These are phyloP conservation scores for Curvularia eragrostidis DNA, from an alignment of 2,329 filamentous ascomycete species.

Conservation along the genomic window DNA sequence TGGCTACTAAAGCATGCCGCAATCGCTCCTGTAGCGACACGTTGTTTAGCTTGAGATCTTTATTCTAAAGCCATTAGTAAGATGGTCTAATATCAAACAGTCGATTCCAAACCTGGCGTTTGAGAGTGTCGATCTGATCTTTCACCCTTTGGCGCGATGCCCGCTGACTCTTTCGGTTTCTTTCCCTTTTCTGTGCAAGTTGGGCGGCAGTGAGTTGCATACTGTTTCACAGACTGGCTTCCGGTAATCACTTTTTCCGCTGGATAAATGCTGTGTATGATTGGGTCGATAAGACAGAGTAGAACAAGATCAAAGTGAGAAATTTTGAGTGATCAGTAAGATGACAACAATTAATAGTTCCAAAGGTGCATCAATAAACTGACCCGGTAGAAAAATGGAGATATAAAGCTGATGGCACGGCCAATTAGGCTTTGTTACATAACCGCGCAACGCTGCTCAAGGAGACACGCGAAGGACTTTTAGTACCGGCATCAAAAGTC, in stretches of 20 bases:
- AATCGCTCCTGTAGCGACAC: constrained; percentile 8
- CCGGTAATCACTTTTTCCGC: constrained; percentile 1
- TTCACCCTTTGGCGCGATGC: constrained; percentile 12
- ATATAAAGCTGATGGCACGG: neutral
- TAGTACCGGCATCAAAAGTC: neutral
- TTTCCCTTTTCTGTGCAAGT: constrained; percentile 12
- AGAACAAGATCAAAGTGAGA: neutral
- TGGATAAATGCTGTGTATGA: neutral
- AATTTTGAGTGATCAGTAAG: neutral
- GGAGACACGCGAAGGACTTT: neutral
- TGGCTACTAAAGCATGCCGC: constrained; percentile 9
- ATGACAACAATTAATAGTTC: neutral
- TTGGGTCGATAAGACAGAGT: constrained; percentile 4
- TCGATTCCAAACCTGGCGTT: constrained; percentile 13
- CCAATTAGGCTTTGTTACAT: neutral
- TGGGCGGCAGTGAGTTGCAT: constrained; percentile 5
- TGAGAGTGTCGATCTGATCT: constrained; percentile 14
- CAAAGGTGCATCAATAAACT: constrained; percentile 1
- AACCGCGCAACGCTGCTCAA: neutral
- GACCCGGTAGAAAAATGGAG: neutral
- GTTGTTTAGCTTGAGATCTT: constrained; percentile 9
- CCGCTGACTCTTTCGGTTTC: constrained; percentile 12
- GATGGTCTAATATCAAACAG: constrained; percentile 6
- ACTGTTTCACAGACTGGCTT: constrained; percentile 2
- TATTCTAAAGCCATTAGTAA: constrained; percentile 14